phyloP scores from a whole-genome alignment of 768 basidiomycete genomes.

The Coprinopsis strossmayeri region DNA sequence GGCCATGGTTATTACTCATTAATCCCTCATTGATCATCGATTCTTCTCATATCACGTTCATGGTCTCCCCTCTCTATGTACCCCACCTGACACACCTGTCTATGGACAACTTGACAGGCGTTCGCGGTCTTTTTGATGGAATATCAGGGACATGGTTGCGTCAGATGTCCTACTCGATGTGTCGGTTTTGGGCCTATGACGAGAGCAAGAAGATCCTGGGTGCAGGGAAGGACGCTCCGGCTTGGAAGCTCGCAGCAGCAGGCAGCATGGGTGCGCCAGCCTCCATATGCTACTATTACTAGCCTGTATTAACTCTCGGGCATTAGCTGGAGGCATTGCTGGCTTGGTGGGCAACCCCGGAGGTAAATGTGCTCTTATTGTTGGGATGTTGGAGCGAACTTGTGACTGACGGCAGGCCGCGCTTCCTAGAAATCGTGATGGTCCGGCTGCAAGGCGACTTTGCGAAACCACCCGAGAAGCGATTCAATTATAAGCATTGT shows the following conservation, averaged over 20 bases:
- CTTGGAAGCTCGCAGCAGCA: constrained; percentile 76
- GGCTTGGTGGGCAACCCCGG: constrained; percentile 87
- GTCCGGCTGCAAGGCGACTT: constrained; percentile 89
- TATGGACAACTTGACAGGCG: constrained; percentile 26
- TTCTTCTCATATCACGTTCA: too few species aligned
- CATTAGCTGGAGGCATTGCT: constrained; percentile 76
- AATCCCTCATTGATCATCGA: not conserved
- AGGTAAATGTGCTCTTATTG: constrained; percentile 34
- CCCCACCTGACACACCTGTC: too few species aligned
- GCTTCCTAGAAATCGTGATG: constrained; percentile 64
- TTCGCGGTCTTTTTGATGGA: constrained; percentile 76
- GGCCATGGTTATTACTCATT: constrained; percentile 21
- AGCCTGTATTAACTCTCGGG: too few species aligned
- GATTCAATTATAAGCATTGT: constrained; percentile 87
- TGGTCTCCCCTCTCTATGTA: too few species aligned
- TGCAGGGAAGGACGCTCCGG: constrained; percentile 62
- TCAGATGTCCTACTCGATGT: constrained; percentile 90
- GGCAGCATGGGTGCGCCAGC: constrained; percentile 74
- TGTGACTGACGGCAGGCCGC: too few species aligned
- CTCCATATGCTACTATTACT: too few species aligned
- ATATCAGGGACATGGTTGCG: constrained; percentile 85
- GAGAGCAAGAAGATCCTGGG: constrained; percentile 82
- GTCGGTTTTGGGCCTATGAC: constrained; percentile 92
- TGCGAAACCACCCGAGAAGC: constrained; percentile 81
- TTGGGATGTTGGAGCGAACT: not conserved